Conservation (phyloP, 2,329 filamentous ascomycete genomes). For the Metarhizium robertsii region DNA sequence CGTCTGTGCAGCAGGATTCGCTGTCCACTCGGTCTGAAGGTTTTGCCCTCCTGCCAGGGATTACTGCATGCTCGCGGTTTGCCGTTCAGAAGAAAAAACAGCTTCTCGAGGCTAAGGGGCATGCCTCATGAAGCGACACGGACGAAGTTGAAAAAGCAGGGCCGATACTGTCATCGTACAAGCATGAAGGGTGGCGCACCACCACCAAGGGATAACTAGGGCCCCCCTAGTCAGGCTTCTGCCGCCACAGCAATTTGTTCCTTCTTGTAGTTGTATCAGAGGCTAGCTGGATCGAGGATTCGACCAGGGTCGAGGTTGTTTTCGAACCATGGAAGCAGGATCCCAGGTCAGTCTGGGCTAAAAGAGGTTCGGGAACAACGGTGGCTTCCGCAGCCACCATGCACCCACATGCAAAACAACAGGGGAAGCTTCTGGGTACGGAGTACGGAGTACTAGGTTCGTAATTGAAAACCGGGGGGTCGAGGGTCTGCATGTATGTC, state of each 20-base stretch:
- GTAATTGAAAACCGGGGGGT: too few species aligned
- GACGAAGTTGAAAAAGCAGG: slow-evolving; percentile 3
- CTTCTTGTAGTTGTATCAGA: background rate
- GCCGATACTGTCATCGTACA: slow-evolving; percentile 7
- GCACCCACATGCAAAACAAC: background rate
- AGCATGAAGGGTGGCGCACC: background rate
- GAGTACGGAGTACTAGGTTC: background rate
- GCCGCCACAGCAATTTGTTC: background rate
- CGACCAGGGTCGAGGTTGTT: background rate
- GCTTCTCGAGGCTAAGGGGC: background rate
- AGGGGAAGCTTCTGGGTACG: background rate
- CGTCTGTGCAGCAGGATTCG: background rate
- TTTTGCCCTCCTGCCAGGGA: background rate
- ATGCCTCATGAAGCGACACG: slow-evolving; percentile 7
- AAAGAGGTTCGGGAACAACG: background rate
- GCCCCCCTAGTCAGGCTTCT: background rate
- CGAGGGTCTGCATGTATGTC: background rate
- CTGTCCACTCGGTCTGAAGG: background rate
- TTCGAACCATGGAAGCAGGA: background rate
- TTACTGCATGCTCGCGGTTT: background rate
- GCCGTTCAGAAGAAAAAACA: background rate
- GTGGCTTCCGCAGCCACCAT: background rate
- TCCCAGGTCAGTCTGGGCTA: background rate
- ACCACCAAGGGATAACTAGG: background rate
- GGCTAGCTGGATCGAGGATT: background rate